Evolutionary conservation across 805 yeast species (phyloP).

Genomic region (Nakazawaea holstii): DNA sequence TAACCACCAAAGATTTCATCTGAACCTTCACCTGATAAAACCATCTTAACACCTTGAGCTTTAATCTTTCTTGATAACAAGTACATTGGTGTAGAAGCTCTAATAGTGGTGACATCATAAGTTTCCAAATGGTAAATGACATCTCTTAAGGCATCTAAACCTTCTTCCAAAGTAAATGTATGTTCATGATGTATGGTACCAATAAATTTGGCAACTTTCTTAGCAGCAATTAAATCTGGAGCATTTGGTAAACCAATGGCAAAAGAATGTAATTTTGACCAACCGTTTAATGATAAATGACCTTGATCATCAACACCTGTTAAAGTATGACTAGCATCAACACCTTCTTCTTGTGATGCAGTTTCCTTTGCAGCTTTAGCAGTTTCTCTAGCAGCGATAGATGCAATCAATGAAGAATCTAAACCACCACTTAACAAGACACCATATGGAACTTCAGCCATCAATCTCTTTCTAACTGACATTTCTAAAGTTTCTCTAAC

Average conservation of each 20-base stretch:
- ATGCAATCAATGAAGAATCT: constrained; percentile 92
- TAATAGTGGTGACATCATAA: constrained; percentile 95
- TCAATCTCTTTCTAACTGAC: constrained; percentile 97
- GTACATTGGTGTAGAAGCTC: constrained; percentile 99
- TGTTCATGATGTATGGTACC: constrained; percentile 98
- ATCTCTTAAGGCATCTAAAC: constrained; percentile 90
- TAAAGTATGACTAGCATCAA: constrained; percentile 63
- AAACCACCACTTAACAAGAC: constrained; percentile 96
- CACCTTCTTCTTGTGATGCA: constrained; percentile 36
- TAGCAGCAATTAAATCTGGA: constrained; percentile 95
- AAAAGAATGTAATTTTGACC: constrained; percentile 85
- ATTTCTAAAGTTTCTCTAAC: constrained; percentile 82
- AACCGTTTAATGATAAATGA: constrained; percentile 69
- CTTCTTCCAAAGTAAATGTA: constrained; percentile 94
- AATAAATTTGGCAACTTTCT: constrained; percentile 92
- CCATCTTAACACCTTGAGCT: constrained; percentile 99
- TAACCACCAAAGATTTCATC: constrained; percentile 99
- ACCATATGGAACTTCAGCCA: constrained; percentile 99
- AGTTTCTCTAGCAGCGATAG: constrained; percentile 97
- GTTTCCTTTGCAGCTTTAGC: constrained; percentile 60
- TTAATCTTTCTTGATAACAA: constrained; percentile 92
- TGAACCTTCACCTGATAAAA: constrained; percentile 96
- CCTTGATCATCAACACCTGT: constrained; percentile 94
- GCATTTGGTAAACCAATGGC: constrained; percentile 98
- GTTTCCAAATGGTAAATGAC: constrained; percentile 96